Evolutionary conservation across 1,284 basidiomycete genomes (phyloP), one percentile per base, ranked within the genome.

Genomic region (Cryptococcus wingfieldii): DNA sequence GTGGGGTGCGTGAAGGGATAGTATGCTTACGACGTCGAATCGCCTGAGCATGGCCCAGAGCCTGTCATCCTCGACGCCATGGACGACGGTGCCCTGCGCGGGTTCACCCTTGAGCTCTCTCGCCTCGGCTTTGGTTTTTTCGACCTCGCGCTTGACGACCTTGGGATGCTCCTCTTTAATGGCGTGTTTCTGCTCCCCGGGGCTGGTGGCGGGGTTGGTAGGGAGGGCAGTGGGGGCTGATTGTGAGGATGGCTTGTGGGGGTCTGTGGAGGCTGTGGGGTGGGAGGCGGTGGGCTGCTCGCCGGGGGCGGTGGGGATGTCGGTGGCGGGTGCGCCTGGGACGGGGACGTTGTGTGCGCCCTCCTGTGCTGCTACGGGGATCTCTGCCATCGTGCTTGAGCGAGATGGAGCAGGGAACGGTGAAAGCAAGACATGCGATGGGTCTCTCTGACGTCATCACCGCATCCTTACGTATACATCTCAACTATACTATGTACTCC

Each of bases 31-130:
- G 47, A 59, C 59, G 56, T 79, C 74, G 55, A 80, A 79, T 6
- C 72, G 47, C n/a, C 79, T 61, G 12, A 78, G 58, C 65, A 78
- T 67, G 0, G 74, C 67, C 65, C 67, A 79, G 4, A 79, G 61
- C 43, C 70, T 61, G 57, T 78, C 77, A 63, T 80, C 78, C 60
- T 78, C 78, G 12, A 79, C 52, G 1, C 79, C 79, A 23, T 59
- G 54, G 0, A 80, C 69, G 27, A 78, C 60, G 0, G 75, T 78
- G 4, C 78, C 77, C 38, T 64, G 42, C 0, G 71, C 70, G 34
- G 64, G 62, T 34, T 72, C 62, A 1, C 75, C 77, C 27, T 67
- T 55, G 2, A 76, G 8, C 48, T 74, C 74, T 38, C 78, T 62
- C 50, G 71, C 65, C 25, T 66, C 77, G 3, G 69, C 77, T 51